Conservation (phyloP, 805 yeast species). For the Saccharomycopsis sp. region DNA sequence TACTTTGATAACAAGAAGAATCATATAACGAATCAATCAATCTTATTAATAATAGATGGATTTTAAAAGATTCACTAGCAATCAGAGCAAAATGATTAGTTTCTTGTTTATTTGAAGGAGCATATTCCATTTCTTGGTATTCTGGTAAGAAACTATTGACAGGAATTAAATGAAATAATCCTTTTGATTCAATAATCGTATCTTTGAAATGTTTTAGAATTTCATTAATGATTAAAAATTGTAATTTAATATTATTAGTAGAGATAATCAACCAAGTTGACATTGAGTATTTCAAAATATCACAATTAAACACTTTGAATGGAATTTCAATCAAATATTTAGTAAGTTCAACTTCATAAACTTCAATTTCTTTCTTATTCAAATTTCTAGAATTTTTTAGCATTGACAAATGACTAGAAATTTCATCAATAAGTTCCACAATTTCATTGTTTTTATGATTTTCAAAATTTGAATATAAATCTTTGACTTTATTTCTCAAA, state of each 20-base stretch:
- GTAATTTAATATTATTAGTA: slow-evolving; percentile 50
- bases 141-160: slow-evolving; percentile 29
- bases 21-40: slow-evolving; percentile 71
- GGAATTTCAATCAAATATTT: slow-evolving; percentile 57
- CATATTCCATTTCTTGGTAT: slow-evolving; percentile 71
- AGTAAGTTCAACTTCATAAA: slow-evolving; percentile 27
- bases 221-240: slow-evolving; percentile 55
- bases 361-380: slow-evolving; percentile 20
- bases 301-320: slow-evolving; percentile 51
- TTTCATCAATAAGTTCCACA: slow-evolving; percentile 6
- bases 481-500: not conserved
- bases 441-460: slow-evolving; percentile 6
- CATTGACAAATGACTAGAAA: slow-evolving; percentile 7
- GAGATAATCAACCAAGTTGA: slow-evolving; percentile 75
- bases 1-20: slow-evolving; percentile 64
- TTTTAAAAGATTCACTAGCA: slow-evolving; percentile 42
- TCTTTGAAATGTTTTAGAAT: slow-evolving; percentile 60
- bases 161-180: slow-evolving; percentile 41
- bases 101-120: slow-evolving; percentile 64
- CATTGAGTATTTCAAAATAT: slow-evolving; percentile 44
- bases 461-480: not conserved
- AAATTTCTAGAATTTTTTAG: not conserved
- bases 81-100: slow-evolving; percentile 41
- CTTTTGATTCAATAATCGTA: slow-evolving; percentile 47
- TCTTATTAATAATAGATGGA: slow-evolving; percentile 60